These are phyloP conservation scores for Lactarius akahatsu DNA, from an alignment of 768 basidiomycete genomes.

Conservation along the genomic window DNA sequence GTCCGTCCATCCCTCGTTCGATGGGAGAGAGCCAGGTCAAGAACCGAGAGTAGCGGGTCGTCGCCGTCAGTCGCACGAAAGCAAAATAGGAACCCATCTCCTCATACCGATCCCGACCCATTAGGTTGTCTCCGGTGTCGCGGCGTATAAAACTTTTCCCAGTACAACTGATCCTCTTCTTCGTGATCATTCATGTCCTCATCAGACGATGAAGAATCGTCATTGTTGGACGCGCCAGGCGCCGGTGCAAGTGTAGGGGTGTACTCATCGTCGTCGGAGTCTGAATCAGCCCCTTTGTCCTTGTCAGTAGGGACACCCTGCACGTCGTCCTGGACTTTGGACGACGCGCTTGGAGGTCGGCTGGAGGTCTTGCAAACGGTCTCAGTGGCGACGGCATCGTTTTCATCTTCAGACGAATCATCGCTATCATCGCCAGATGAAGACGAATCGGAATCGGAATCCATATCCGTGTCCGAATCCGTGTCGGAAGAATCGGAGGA, in stretches of 20 bases:
- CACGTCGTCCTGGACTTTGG: neutral
- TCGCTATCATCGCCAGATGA: neutral
- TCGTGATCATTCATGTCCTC: conserved; percentile 11
- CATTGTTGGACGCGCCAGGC: neutral
- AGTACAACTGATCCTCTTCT: conserved; percentile 2
- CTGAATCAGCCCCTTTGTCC: neutral
- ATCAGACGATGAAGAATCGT: neutral
- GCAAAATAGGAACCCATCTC: neutral
- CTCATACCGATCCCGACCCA: neutral
- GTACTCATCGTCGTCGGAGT: neutral
- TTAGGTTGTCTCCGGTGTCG: neutral
- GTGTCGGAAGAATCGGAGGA: neutral
- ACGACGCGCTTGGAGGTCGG: neutral
- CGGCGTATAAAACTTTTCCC: conserved; percentile 8
- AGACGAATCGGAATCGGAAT: conserved; percentile 9
- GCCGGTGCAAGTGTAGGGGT: neutral
- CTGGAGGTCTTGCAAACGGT: neutral
- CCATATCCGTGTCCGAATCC: neutral
- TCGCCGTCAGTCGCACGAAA: neutral
- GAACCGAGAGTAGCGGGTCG: neutral
- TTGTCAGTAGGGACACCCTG: neutral
- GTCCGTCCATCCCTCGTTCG: neutral
- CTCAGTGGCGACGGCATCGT: neutral
- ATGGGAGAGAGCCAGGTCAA: neutral
- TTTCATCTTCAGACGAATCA: conserved; percentile 1